Evolutionary conservation across 208 protist species (phyloP), one percentile per base, ranked within the genome.

Genomic region (Leishmania martiniquensis): DNA sequence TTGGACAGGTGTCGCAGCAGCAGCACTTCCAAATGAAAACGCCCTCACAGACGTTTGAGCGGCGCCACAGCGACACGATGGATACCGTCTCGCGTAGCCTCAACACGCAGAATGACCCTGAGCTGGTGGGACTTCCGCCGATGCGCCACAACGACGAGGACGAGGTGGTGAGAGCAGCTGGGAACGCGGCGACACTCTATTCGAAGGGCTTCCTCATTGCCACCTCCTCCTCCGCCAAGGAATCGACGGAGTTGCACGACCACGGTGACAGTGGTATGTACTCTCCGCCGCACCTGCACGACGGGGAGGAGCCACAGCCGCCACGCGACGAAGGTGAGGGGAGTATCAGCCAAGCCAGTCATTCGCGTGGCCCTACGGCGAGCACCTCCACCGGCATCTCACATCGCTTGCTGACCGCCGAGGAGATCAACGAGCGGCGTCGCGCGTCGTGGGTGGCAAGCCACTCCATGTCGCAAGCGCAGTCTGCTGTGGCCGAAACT

Each of bases 41-140:
- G 44, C 66, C 54, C 54, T n/a, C 39, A n/a, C 66, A 32, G 45
- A 44, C 65, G 44, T 15, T 54, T 12, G n/a, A 71, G 55, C 75
- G 68, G 55, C 44, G 42, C 76, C 76, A 62, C 57, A 78, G 70
- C 34, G 75, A 78, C 17, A 49, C 80, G 4, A 67, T 81, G 65
- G 81, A 77, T 67, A 65, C 81, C 70, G 75, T 85, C 62, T 85
- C 81, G 34, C 83, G 75, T 51, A 77, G 70, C 54, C 79, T 84
- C 32, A 81, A 84, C 77, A 60, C 67, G 44, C 75, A 81, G 67
- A 78, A 81, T 62, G 84, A 87, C 37, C 73, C 84, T 5, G 84
- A 87, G 65, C 49, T 87, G 65, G 81, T 81, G 55, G 80, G 65
- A 62, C 73, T 87, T 42, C 72, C 72, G 63, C 72, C 66, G 44